These are phyloP conservation scores for Sisymbrium altissimum DNA, from an alignment of 345 rosid genomes.

Conservation along the genomic window DNA sequence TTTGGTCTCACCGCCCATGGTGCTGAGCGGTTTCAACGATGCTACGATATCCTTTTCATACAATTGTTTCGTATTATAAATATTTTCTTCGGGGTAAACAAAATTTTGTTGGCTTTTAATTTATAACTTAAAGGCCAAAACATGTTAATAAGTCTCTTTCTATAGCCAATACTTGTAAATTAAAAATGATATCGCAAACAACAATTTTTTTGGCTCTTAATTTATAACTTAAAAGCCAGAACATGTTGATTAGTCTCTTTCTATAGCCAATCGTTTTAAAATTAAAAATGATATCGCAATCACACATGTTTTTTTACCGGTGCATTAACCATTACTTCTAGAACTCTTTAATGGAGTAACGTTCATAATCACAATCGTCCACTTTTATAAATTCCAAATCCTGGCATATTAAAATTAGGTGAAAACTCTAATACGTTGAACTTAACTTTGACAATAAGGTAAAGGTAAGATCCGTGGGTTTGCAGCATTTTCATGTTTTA, in stretches of 20 bases:
- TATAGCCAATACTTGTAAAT: neutral
- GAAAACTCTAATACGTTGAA: neutral
- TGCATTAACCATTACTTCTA: neutral
- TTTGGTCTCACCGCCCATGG: neutral
- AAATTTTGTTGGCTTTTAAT: neutral
- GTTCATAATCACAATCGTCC: neutral
- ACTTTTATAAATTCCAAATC: constrained; percentile 7
- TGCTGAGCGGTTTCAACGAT: neutral
- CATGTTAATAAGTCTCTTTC: neutral
- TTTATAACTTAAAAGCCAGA: neutral
- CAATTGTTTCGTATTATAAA: neutral
- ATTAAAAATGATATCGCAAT: neutral
- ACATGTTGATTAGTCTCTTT: neutral
- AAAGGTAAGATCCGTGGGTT: neutral
- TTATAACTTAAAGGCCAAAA: neutral
- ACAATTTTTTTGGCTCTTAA: neutral
- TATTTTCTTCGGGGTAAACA: neutral
- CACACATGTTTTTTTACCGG: constrained; percentile 3
- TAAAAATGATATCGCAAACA: neutral
- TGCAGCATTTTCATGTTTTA: neutral
- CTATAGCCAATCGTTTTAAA: neutral
- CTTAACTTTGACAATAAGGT: neutral
- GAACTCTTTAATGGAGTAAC: neutral
- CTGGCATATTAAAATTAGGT: constrained; percentile 6
- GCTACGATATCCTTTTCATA: neutral